Base-by-base conservation (phyloP, 169 alveolate genomes). In the Plasmodium blacklocki region DNA sequence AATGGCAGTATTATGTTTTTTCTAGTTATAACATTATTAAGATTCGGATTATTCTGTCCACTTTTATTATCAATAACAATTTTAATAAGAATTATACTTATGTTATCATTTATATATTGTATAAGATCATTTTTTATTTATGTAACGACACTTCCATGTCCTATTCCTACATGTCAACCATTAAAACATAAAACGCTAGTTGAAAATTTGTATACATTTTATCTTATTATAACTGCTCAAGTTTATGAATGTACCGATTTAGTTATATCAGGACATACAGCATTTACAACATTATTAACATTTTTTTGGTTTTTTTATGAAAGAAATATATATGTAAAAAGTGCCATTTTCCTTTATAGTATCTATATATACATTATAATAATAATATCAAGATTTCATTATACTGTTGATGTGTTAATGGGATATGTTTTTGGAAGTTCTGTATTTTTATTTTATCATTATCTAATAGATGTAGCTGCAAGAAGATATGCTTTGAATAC, bases 181-280 rank as follows among this genome's bases (percentile, higher is more conserved):
- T 21, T 76, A n/a, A 66, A 58, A 58, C 19, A 73, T 47, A 54
- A 29, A 21, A 68, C 58, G 5, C 39, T 70, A 26, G 50, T 88
- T n/a, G 89, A 86, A 68, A 73, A 83, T 59, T 43, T 66, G 11
- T 45, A 68, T 39, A 47, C 88, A 21, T 60, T 90, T 19, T 29
- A 91, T 49, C 56, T 64, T 59, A 94, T 93, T 7, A 78, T 92
- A 43, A 50, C 88, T 21, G 90, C 94, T 11, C 64, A 90, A 45
- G 88, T 67, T 12, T 85, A 87, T 11, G 93, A 93, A 74, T 94
- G 96, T 73, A 94, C 96, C 3, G 96, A 94, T 87, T 58, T 92
- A 60, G 89, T 94, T 11, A 80, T 94, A n/a, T 94, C 96, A 21
- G 96, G 96, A n/a, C 96, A 94, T 86, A 76, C 89, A 7, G 87